Percentiles rank a stretch among this genome's conserved stretches.
Conservation (phyloP, 1,284 basidiomycete genomes). For the Ganoderma multipileum region DNA sequence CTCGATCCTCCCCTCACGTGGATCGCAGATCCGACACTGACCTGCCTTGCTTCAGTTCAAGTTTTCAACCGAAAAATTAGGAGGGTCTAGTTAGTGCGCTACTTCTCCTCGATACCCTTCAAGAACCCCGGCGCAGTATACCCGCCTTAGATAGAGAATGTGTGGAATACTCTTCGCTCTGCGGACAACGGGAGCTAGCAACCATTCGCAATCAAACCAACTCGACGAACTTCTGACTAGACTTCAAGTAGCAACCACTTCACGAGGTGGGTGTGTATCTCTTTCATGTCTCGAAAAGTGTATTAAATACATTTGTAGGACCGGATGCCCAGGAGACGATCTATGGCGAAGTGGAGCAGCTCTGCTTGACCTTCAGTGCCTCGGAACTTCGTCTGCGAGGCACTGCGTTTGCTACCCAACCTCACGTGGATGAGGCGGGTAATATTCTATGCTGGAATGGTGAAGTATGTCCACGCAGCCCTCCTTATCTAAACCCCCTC, state of each 20-base stretch:
- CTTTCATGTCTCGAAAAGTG: neutral
- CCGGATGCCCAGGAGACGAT: conserved; percentile 62
- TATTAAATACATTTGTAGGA: conserved; percentile 47
- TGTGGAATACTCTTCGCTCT: conserved; percentile 52
- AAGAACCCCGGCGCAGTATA: neutral
- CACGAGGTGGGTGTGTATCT: conserved; percentile 50
- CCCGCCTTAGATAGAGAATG: conserved; percentile 44
- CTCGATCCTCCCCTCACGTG: conserved; percentile 18
- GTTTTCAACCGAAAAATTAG: too few relatives aligned
- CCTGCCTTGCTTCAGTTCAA: too few relatives aligned
- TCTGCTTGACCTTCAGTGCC: conserved; percentile 65
- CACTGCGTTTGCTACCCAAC: conserved; percentile 66
- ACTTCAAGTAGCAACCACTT: conserved; percentile 52
- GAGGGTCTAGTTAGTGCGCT: neutral
- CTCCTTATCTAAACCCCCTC: neutral
- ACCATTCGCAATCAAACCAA: conserved; percentile 13
- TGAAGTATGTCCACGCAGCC: conserved; percentile 60
- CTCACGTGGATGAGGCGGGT: conserved; percentile 59
- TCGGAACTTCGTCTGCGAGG: conserved; percentile 87
- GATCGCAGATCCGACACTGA: too few relatives aligned
- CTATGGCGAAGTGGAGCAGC: conserved; percentile 11
- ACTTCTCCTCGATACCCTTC: neutral
- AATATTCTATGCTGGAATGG: conserved; percentile 91
- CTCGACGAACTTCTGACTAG: conserved; percentile 42
- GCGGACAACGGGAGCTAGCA: conserved; percentile 12